Evolutionary conservation across 2,329 filamentous ascomycete genomes (phyloP), one percentile per base, ranked within the genome.

Genomic region (Neoscytalidium dimidiatum): DNA sequence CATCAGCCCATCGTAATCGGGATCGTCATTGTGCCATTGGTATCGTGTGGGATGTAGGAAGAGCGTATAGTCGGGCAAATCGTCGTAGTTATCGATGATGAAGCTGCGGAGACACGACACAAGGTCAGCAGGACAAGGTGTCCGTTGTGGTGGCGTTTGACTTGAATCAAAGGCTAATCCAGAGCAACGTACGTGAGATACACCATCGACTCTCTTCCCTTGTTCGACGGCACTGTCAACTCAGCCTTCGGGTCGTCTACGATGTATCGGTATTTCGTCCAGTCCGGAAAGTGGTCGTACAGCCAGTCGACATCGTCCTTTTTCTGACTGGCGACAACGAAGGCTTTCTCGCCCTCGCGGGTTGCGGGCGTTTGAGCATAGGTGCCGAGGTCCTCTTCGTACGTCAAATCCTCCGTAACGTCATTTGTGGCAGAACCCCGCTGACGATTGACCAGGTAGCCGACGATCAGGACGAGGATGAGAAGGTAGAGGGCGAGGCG

Each of bases 11-110:
- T 84, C 81, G 67, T 83, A 83, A 71, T 82, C 82, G 1, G 81
- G 81, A 65, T 84, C 81, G 64, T 84, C 82, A 69, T 84, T 84
- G 70, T 85, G 80, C 80, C 80, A 82, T 69, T 81, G 79, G 67
- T 79, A 81, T 31, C 78, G 76, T 23, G 73, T 75, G 1, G 76
- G 74, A 46, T 82, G 79, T 13, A 81, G 71, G 67, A 81, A 81
- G 51, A 81, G 71, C 2, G 74, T 67, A 41, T 79, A 76, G 31
- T 80, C 75, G 3, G 79, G 76, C 6, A 82, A 74, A 2, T 69
- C 68, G 17, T 76, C 72, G 66, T 80, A 81, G 38, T 78, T 68
- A 60, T 78, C 75, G 64, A 79, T 77, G 23, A 81, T 80, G 66
- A 76, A 80, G 21, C 78, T 80, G 35, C 26, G 13, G 3, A 14